Percentiles rank a stretch among this genome's conserved stretches.
phyloP scores from a whole-genome alignment of 2,329 filamentous ascomycete species.

The Aspergillus transmontanensis region DNA sequence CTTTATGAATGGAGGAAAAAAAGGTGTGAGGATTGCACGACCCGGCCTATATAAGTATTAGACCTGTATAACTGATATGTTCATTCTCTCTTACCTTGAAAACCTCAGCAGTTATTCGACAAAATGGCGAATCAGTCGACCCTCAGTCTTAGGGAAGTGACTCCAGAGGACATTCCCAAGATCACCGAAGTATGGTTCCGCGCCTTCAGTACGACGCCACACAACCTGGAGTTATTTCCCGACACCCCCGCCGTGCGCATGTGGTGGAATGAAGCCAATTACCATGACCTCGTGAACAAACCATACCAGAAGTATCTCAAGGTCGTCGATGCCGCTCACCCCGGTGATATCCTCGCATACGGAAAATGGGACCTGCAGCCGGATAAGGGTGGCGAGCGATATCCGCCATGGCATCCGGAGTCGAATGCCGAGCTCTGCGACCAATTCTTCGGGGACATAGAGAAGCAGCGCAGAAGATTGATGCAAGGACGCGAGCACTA shows the following conservation, averaged over 20 bases:
- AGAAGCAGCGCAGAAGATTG: background rate
- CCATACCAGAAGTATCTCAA: background rate
- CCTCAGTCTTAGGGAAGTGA: background rate
- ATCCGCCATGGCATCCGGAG: background rate
- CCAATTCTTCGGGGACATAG: background rate
- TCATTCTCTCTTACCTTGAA: background rate
- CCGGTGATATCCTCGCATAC: background rate
- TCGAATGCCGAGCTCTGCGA: background rate
- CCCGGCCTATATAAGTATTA: background rate
- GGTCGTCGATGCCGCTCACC: background rate
- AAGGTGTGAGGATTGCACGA: background rate
- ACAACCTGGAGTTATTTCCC: background rate
- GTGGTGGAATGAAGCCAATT: background rate
- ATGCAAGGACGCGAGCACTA: background rate
- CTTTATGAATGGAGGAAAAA: background rate
- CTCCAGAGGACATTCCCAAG: background rate
- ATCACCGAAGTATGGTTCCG: background rate
- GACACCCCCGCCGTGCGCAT: background rate
- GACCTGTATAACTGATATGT: background rate
- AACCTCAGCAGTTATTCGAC: too few species aligned
- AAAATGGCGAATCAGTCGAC: background rate
- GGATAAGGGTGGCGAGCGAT: background rate
- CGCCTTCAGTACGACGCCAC: background rate
- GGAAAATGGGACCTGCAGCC: conserved; percentile 1
- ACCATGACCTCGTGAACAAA: background rate